These are phyloP conservation scores for Buxus sempervirens DNA, from an alignment of 164 flowering plant species.

Conservation along the genomic window DNA sequence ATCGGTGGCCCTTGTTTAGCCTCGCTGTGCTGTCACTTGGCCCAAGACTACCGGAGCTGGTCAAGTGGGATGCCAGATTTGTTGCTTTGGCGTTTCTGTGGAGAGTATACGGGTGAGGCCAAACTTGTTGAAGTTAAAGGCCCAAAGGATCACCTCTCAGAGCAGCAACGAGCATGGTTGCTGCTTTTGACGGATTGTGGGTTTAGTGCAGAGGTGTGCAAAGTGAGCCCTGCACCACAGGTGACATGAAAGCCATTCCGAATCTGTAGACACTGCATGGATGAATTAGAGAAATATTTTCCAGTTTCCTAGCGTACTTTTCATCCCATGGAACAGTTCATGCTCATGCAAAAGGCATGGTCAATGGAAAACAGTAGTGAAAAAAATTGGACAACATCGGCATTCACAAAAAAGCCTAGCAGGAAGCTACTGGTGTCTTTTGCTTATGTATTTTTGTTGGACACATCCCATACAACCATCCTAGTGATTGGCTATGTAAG, in stretches of 20 bases:
- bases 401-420: not conserved
- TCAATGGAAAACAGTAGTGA: too few species aligned
- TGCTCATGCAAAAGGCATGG: too few species aligned
- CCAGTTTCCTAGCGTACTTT: not conserved
- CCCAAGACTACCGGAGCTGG: constrained; percentile 89
- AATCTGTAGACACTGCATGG: not conserved
- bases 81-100: constrained; percentile 79
- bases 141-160: constrained; percentile 81
- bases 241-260: constrained; percentile 3
- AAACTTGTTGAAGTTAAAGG: constrained; percentile 98
- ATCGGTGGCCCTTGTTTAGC: constrained; percentile 72
- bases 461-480: not conserved
- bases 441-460: not conserved
- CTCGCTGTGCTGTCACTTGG: constrained; percentile 66
- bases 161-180: constrained; percentile 94
- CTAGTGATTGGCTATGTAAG: not conserved
- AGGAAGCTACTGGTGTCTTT: not conserved
- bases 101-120: constrained; percentile 72
- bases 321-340: too few species aligned
- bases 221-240: constrained; percentile 43
- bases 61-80: constrained; percentile 97
- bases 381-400: not conserved
- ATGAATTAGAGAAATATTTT: too few species aligned
- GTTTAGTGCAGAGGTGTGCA: constrained; percentile 75
- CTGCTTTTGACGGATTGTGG: constrained; percentile 82